phyloP scores from a whole-genome alignment of 2,329 filamentous ascomycete species.

The Zopfia rhizophila region DNA sequence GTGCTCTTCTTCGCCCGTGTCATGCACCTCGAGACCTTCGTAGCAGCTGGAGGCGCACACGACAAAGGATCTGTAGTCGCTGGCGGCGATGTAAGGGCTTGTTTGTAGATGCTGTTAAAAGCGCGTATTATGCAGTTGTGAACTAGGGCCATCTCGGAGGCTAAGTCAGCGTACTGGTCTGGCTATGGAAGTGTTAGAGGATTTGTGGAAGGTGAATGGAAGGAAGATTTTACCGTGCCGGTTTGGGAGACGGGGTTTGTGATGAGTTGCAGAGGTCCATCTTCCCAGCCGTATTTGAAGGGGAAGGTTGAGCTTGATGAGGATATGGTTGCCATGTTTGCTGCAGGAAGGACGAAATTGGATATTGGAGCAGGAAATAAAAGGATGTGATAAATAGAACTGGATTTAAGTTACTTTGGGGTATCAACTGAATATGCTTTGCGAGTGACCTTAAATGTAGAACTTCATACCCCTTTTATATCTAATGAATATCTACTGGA shows the following conservation, averaged over 20 bases:
- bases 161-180: constrained; percentile 68
- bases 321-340: constrained; percentile 6
- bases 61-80: constrained; percentile 67
- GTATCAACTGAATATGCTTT: too few relatives aligned
- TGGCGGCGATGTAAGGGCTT: constrained; percentile 62
- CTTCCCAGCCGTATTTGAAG: constrained; percentile 20
- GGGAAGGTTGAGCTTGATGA: constrained; percentile 5
- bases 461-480: too few relatives aligned
- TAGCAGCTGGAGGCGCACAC: constrained; percentile 67
- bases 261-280: constrained; percentile 25
- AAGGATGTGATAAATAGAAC: too few relatives aligned
- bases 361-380: neutral
- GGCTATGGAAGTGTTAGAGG: too few relatives aligned
- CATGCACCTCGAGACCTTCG: constrained; percentile 69
- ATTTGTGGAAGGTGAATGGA: too few relatives aligned
- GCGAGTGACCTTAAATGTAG: too few relatives aligned
- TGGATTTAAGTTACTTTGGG: too few relatives aligned
- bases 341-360: neutral
- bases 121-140: constrained; percentile 72
- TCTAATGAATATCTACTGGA: too few relatives aligned
- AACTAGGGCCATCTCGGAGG: constrained; percentile 70
- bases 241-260: constrained; percentile 17
- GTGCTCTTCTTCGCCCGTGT: constrained; percentile 68
- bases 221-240: too few relatives aligned
- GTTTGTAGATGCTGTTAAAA: constrained; percentile 71